Base-by-base conservation (phyloP, 495 filamentous ascomycete species). In the Friedmanniomyces endolithicus region DNA sequence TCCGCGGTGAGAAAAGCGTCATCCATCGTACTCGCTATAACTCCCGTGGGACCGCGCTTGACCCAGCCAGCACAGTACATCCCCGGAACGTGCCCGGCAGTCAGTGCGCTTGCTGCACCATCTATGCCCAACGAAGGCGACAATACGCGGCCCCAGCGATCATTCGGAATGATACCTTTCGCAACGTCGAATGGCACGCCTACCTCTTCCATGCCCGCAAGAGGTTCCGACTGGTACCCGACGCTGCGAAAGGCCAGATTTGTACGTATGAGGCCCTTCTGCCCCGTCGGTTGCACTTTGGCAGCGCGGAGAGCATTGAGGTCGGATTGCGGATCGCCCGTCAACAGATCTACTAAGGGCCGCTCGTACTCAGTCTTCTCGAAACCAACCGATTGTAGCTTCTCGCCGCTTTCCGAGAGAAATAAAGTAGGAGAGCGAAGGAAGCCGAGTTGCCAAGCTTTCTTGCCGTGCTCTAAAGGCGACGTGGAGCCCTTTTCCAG, bases 21-120 rank as follows among this genome's bases (percentile, higher is more conserved):
- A 50, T 83, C 81, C 90, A 98, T 94, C 0, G 92, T 98, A 25
- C 82, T 88, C 11, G 92, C 90, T 67, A 98, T 97, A 2, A 96
- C 90, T 6, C 92, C 92, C 6, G 89, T 94, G 0, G 92, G 94
- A 0, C 92, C 92, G 40, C 87, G 76, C 70, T 97, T 97, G 20
- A 95, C 90, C 92, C 92, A 98, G 3, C 92, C 92, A 20, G 90
- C 87, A 59, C 88, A 90, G 68, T 98, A 98, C 17, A 95, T 63
- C 0, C 94, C 94, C 1, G 86, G 85, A 0, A 94, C 69, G 34
- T 75, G 68, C 25, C 73, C 69, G 27, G 56, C 58, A 3, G 56
- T 62, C 37, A 53, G 52, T 11, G 48, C 63, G 61, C 52, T 64
- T 51, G 53, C 68, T 20, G 56, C 64, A 17, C 63, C 65, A 33